phyloP scores from a whole-genome alignment of 495 filamentous ascomycete species.

The Aspergillus ostianus region DNA sequence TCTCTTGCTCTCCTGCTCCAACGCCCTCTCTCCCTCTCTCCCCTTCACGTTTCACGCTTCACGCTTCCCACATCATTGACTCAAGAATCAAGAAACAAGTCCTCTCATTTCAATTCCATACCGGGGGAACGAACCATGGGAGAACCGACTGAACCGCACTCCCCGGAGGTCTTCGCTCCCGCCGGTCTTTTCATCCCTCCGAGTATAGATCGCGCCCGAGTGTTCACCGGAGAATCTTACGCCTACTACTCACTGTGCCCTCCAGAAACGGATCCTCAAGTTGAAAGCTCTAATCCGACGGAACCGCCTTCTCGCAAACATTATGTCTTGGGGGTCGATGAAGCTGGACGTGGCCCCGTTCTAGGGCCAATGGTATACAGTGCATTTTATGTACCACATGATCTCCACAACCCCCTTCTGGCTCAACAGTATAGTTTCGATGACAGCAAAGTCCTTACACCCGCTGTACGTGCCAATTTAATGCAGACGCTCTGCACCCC shows the following conservation, averaged over 20 bases:
- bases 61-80: too few relatives aligned
- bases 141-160: not conserved
- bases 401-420: conserved; percentile 68
- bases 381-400: conserved; percentile 75
- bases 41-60: not conserved
- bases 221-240: conserved; percentile 75
- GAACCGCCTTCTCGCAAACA: conserved; percentile 19
- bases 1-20: not conserved
- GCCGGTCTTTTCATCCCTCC: conserved; percentile 69
- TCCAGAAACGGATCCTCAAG: conserved; percentile 42
- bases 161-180: conserved; percentile 33
- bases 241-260: conserved; percentile 78
- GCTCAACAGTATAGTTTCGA: conserved; percentile 78
- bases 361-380: conserved; percentile 98
- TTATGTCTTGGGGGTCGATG: conserved; percentile 81
- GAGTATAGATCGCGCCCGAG: conserved; percentile 59
- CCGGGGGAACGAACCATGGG: conserved; percentile 7
- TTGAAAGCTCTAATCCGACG: conserved; percentile 16
- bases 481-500: conserved; percentile 74
- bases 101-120: too few relatives aligned
- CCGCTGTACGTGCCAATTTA: conserved; percentile 66
- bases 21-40: not conserved
- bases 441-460: conserved; percentile 86
- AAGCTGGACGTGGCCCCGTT: conserved; percentile 93
- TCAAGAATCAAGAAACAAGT: too few relatives aligned